A percentile compares a stretch with the other conserved stretches of the same genome.
Evolutionary conservation across 768 basidiomycete species (phyloP).

Genomic region (Lanmaoa pseudosensibilis): DNA sequence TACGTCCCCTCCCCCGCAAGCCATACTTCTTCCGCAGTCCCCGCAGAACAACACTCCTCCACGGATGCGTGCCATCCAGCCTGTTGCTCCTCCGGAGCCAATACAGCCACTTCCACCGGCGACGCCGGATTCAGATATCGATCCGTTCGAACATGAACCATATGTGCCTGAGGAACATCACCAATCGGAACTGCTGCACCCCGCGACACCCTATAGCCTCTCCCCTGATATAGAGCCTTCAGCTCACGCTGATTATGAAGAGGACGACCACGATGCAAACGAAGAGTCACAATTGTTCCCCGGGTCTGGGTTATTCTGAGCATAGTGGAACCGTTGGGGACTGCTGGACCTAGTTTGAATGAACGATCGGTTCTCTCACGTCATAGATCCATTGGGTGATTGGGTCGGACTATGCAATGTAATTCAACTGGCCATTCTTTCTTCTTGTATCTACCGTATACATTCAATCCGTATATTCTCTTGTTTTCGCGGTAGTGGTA

Average conservation of each 20-base stretch:
- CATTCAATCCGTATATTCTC: background rate
- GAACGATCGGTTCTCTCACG: background rate
- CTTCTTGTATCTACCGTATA: constrained; percentile 26
- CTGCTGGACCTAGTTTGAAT: background rate
- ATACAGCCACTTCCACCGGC: constrained; percentile 17
- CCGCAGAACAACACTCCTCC: constrained; percentile 5
- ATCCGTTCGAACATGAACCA: constrained; percentile 35
- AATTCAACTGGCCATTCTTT: constrained; percentile 5
- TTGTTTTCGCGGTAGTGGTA: background rate
- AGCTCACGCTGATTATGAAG: constrained; percentile 16
- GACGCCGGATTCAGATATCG: constrained; percentile 32
- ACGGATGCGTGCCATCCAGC: constrained; percentile 2
- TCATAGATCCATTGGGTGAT: constrained; percentile 13
- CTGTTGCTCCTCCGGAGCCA: constrained; percentile 11
- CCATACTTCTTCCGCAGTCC: constrained; percentile 11
- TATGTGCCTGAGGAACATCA: constrained; percentile 23
- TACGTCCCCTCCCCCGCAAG: constrained; percentile 13
- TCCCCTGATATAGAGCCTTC: constrained; percentile 22
- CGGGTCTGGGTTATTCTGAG: constrained; percentile 43
- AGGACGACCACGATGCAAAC: constrained; percentile 21
- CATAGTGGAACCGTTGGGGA: background rate
- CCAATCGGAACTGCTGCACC: constrained; percentile 9
- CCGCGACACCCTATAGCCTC: constrained; percentile 28
- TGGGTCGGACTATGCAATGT: constrained; percentile 11
- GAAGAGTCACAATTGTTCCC: constrained; percentile 43